Base-by-base conservation (phyloP, 2,329 filamentous ascomycete species). In the Elsinoe batatas region DNA sequence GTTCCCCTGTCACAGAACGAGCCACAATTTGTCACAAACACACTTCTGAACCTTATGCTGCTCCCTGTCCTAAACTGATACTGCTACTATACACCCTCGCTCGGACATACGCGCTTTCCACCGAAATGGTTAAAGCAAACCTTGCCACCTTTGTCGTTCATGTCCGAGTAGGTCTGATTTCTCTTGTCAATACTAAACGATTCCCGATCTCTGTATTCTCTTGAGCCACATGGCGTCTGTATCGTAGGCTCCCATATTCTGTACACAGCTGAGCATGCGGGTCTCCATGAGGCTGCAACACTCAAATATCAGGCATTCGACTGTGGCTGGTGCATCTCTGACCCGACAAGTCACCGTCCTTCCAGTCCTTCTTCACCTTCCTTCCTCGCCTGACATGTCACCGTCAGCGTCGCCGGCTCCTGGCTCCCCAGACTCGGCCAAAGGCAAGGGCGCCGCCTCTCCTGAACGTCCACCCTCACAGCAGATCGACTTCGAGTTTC, bases 401-500 rank as follows among this genome's bases (percentile, higher is more conserved):
- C 13, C 37, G 8, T 44, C 51, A 15, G 22, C 37, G 8, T 44
- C 51, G 10, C 38, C 51, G 6, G 37, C 15, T 20, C 51, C 47
- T 51, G 47, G 47, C 18, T 51, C 47, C 11, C 47, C 47, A 18
- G 47, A 51, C 35, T 51, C 51, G 38, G 37, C 36, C 51, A 54
- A 54, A 43, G 36, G 22, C 38, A 47, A 36, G 36, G 32, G 17
- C 17, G n/a, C 20, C 37, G 36, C 37, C 18, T 55, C 53, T 13
- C 53, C 53, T 22, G 53, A 55, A 36, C 53, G 53, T 22, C 53
- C 53, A 10, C 42, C 38, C 8, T 37, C 53, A 3, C 53, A 55
- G 8, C 53, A 46, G 15, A 37, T 55, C 18, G 53, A 46, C 30
- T 55, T 55, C 36, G 53, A 55, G 46, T 55, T 55, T 32, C 53